phyloP scores from a whole-genome alignment of 257 asterid genomes.

The Primulina eburnea region DNA sequence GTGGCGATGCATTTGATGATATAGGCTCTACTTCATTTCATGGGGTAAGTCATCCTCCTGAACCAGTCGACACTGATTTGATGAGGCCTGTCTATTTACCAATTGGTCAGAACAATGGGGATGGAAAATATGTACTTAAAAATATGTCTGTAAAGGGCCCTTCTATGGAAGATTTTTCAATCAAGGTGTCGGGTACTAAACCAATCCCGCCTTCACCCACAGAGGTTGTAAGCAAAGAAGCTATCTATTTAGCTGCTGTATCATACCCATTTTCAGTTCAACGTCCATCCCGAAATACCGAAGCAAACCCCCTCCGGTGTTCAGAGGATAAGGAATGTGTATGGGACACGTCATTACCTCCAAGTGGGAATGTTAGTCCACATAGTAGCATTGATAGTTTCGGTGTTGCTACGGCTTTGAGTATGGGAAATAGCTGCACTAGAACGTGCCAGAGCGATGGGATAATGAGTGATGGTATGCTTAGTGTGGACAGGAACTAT shows the following conservation, averaged over 20 bases:
- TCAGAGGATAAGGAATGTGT: conserved; percentile 48
- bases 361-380: conserved; percentile 54
- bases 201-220: conserved; percentile 31
- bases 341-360: conserved; percentile 59
- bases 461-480: conserved; percentile 55
- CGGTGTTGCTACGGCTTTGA: conserved; percentile 40
- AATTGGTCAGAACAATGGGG: conserved; percentile 50
- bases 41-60: conserved; percentile 83
- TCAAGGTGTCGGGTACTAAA: conserved; percentile 44
- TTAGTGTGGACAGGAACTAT: conserved; percentile 40
- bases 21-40: conserved; percentile 63
- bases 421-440: conserved; percentile 44
- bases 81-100: conserved; percentile 79
- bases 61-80: conserved; percentile 60
- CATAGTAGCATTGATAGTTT: conserved; percentile 49
- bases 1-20: conserved; percentile 58
- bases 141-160: conserved; percentile 59
- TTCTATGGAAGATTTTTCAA: conserved; percentile 52
- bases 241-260: conserved; percentile 26
- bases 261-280: conserved; percentile 38
- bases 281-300: conserved; percentile 40
- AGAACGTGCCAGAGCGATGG: conserved; percentile 45
- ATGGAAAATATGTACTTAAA: conserved; percentile 47
- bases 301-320: conserved; percentile 33
- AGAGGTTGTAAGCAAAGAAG: conserved; percentile 38